phyloP scores from a whole-genome alignment of 2,329 filamentous ascomycete genomes.

The Botryotinia globosa region DNA sequence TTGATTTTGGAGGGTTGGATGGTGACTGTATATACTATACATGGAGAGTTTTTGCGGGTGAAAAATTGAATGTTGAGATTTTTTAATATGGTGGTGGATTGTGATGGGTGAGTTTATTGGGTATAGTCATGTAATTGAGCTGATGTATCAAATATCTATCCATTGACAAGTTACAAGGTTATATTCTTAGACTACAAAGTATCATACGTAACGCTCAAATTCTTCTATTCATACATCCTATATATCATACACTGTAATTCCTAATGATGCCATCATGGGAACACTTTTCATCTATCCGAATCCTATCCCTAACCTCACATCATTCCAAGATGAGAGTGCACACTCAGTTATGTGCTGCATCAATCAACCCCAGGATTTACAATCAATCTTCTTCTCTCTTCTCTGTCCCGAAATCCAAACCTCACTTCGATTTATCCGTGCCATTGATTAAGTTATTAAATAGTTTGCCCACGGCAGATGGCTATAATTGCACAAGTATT shows the following conservation, averaged over 20 bases:
- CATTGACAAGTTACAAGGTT: not conserved
- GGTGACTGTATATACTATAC: not conserved
- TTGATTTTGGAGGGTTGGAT: not conserved
- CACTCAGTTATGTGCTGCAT: not conserved
- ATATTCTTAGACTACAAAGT: not conserved
- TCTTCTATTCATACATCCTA: not conserved
- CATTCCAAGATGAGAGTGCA: not conserved
- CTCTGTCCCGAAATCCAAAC: fast-evolving
- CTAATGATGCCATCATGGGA: not conserved
- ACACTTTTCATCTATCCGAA: not conserved
- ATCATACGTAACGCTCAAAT: not conserved
- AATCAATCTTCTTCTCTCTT: too few relatives aligned
- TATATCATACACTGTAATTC: not conserved
- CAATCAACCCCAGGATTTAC: not conserved
- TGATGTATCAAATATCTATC: not conserved
- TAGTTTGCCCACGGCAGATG: conserved; percentile 26
- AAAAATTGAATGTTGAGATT: not conserved
- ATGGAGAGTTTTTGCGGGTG: not conserved
- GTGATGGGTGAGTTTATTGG: fast-evolving
- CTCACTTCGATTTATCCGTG: conserved; percentile 26
- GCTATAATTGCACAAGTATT: conserved; percentile 14
- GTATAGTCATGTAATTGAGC: not conserved
- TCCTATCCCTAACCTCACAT: too few relatives aligned
- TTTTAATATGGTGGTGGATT: not conserved
- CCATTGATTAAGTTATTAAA: conserved; percentile 31